Conservation (phyloP, 495 filamentous ascomycete species). For the Pseudomonodictys pantanalensis region DNA sequence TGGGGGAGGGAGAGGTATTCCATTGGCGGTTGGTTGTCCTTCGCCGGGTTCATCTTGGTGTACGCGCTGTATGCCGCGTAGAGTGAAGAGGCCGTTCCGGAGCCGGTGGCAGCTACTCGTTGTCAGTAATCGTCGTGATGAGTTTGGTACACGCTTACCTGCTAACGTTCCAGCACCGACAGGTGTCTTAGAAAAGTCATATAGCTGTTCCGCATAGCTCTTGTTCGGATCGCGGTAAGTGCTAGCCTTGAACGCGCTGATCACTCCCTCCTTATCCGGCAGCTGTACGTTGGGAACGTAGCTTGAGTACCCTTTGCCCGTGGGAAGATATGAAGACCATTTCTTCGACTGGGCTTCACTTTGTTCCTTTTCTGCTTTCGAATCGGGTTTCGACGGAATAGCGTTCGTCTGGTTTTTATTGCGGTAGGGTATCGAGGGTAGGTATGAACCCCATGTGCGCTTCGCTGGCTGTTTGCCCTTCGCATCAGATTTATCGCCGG, state of each 20-base stretch:
- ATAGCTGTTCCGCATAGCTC: conserved; percentile 42
- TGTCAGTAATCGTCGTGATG: conserved; percentile 6
- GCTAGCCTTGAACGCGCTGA: conserved; percentile 35
- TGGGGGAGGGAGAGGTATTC: conserved; percentile 44
- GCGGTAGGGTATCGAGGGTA: conserved; percentile 33
- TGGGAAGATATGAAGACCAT: conserved; percentile 41
- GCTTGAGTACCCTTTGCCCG: conserved; percentile 39
- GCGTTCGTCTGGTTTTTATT: conserved; percentile 2
- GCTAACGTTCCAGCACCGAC: conserved; percentile 40
- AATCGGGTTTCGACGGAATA: neutral
- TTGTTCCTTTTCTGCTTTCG: conserved; percentile 27
- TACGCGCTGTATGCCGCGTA: conserved; percentile 44
- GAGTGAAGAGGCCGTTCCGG: conserved; percentile 37
- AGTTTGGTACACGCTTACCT: conserved; percentile 25
- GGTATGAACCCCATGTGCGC: conserved; percentile 31
- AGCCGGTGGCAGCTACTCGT: conserved; percentile 31
- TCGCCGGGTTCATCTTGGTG: conserved; percentile 20
- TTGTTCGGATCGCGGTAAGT: conserved; percentile 42
- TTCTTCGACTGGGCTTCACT: conserved; percentile 35
- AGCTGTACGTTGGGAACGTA: conserved; percentile 36
- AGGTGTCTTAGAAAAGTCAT: conserved; percentile 44
- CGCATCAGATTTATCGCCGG: conserved; percentile 8
- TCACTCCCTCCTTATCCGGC: conserved; percentile 31
- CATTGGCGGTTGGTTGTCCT: conserved; percentile 24
- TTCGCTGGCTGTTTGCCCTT: conserved; percentile 15